Conservation (phyloP, 176 grass and related monocot species). For the Carex kokanica region DNA sequence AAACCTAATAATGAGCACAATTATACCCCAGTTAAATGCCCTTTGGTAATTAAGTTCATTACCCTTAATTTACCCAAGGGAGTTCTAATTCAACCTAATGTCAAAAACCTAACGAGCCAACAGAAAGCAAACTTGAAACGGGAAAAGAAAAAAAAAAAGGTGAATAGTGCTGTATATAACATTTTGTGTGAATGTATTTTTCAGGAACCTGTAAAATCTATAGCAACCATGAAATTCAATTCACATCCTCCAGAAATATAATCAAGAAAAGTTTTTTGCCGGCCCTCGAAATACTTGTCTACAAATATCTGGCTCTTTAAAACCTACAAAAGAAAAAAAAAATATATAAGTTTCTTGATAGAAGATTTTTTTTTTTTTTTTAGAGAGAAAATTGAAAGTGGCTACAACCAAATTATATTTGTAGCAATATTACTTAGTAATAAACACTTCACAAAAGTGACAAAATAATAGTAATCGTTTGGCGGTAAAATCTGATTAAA, state of each 20-base stretch:
- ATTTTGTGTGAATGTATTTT: neutral
- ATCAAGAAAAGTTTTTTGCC: conserved; percentile 82
- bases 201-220: conserved; percentile 89
- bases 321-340: conserved; percentile 45
- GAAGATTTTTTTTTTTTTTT: too few relatives aligned
- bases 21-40: neutral
- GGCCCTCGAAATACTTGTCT: conserved; percentile 67
- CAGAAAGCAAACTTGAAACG: neutral
- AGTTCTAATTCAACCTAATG: neutral
- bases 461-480: conserved; percentile 4
- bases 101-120: neutral
- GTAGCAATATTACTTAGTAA: neutral
- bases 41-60: neutral
- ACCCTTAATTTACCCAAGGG: neutral
- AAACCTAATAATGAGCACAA: neutral
- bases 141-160: neutral
- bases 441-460: neutral
- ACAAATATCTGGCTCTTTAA: conserved; percentile 84
- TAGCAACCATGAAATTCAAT: conserved; percentile 91
- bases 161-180: neutral
- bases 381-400: neutral
- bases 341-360: too few relatives aligned
- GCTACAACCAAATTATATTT: conserved; percentile 15
- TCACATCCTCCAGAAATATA: conserved; percentile 82
- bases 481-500: neutral